Base-by-base conservation (phyloP, 495 filamentous ascomycete genomes). In the Penicillium crystallinum region DNA sequence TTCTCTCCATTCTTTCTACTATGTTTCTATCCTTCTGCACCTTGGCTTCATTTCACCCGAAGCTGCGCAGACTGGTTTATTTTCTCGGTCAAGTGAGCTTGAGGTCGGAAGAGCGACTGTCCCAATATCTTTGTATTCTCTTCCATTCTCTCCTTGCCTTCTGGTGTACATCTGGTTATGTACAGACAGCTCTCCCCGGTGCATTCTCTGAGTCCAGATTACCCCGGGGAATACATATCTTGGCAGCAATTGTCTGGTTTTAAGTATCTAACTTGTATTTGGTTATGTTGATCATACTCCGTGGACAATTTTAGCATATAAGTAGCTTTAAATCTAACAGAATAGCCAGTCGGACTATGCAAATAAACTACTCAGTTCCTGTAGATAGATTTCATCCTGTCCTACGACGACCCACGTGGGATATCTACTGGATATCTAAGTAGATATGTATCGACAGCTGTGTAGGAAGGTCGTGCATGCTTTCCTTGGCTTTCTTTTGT, bases 161-260 rank as follows among this genome's bases (percentile, higher is more conserved):
- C 48, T 41, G 21, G 17, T 50, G 48, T 50, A 42, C 48, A 50
- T 50, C 48, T 41, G 48, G 48, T 25, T 42, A 50, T 50, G 48
- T 50, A 50, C 48, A 42, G n/a, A 15, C 23, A 25, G 23, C 31
- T 38, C 21, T 48, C 5, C 34, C 46, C 4, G 34, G 22, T 43
- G 23, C 25, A 35, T 30, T 46, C 4, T 15, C 22, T 18, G n/a
- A 11, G 46, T 17, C 34, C 33, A 35, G 21, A 36, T 37, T 22
- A 36, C 33, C 8, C 21, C 19, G 46, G 46, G 18, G 21, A 38
- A 27, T 37, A 37, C 46, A 38, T 37, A 25, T 18, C 33, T 36
- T 48, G 6, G 0, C 25, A 18, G 34, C 46, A 38, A 38, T 4
- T 48, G n/a, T 38, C n/a, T n/a, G 33, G 38, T 37, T 48, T 35